Evolutionary conservation across 192 early-diverging fungal species (phyloP), one percentile per base, ranked within the genome.

Genomic region (Coemansia sp.): DNA sequence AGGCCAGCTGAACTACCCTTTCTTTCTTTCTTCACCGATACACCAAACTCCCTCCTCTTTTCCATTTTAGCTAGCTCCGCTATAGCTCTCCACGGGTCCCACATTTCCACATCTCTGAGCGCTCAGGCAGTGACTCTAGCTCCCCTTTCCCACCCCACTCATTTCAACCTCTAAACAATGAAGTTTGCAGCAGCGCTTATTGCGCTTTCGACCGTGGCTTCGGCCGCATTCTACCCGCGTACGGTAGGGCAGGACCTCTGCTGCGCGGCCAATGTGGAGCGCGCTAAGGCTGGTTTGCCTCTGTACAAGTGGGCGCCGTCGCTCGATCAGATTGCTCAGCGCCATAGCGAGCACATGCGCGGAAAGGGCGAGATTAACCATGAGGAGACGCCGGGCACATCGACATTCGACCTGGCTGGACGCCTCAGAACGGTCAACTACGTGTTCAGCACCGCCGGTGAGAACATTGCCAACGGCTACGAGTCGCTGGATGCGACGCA

Each of bases 221-320:
- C 60, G 0, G 75, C 75, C 9, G 64, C 58, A 37, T 51, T 48
- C 32, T 50, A 43, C 10, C 68, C 63, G 5, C 71, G 54, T 24
- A 72, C 72, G 10, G 17, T 51, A 1, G 69, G 70, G 9, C 65
- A 73, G 65, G 60, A 82, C 52, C 60, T 76, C 19, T 82, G 79
- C 74, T 82, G 79, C 19, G 73, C 73, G 8, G 52, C 74, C 70
- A 82, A 82, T 63, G 25, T n/a, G 9, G 48, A 62, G 54, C 79
- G 79, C 9, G 64, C 62, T 1, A 2, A 32, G 17, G 21, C 17
- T 0, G 70, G 70, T 0, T 58, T 73, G 9, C 25, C 49, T 1
- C 29, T 67, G n/a, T 63, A 66, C 54, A 63, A 69, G 66, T 81
- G 78, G 78, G 1, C 24, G 10, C 72, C 69, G 2, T 7, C 32